phyloP scores from a whole-genome alignment of 331 rosid species.

The Arachis monticola region DNA sequence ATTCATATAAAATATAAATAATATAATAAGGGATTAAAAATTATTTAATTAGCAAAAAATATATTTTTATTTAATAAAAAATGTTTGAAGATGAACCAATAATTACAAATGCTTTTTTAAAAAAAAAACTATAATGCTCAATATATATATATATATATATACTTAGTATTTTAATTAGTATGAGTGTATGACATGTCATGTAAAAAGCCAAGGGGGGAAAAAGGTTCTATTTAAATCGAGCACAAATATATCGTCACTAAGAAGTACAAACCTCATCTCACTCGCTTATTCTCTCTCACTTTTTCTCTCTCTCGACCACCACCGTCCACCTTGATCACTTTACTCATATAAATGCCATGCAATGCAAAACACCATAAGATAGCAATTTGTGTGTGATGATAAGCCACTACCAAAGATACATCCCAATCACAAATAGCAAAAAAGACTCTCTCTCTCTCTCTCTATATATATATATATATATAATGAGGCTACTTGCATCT shows the following conservation, averaged over 20 bases:
- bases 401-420: background rate
- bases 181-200: no score
- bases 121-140: no score
- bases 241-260: background rate
- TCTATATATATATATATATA: background rate
- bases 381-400: slow-evolving; percentile 5
- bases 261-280: background rate
- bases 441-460: background rate
- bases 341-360: slow-evolving; percentile 25
- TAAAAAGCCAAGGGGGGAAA: no score
- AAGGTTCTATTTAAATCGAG: no score
- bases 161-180: no score
- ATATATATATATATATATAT: no score
- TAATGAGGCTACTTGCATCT: slow-evolving; percentile 11
- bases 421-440: background rate
- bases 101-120: no score
- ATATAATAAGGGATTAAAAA: no score
- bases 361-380: slow-evolving; percentile 11
- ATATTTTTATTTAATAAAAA: no score
- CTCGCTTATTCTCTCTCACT: background rate
- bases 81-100: no score
- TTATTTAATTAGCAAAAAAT: no score
- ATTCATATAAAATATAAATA: no score
- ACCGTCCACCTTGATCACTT: slow-evolving; percentile 43
- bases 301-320: background rate